Base-by-base conservation (phyloP, 345 rosid genomes). In the Lepidium africanum region DNA sequence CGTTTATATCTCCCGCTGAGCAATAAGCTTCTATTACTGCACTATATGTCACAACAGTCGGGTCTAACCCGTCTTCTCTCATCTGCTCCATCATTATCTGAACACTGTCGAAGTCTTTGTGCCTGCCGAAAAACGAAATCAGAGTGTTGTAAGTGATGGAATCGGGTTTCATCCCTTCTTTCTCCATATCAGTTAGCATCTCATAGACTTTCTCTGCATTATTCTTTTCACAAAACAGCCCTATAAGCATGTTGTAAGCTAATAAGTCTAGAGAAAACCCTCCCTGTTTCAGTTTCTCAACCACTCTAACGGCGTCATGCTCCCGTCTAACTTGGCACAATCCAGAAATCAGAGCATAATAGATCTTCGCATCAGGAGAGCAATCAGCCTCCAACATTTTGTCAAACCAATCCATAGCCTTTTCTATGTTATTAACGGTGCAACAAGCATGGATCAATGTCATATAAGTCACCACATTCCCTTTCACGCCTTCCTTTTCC, bases 241-340 rank as follows among this genome's bases (percentile, higher is more conserved):
- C 68, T 54, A 89, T 70, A 71, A 91, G 72, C 66, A 63, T 70
- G 77, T 89, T 91, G 81, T 84, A 94, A 78, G 95, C 85, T 54
- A 75, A 25, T 21, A 72, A 9, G 40, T 94, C 95, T 33, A 85
- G 95, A 52, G 35, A 42, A 43, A 86, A 80, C 16, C 96, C 91
- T 10, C 78, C 79, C 45, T 81, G 80, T 79, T 83, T 87, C 76
- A 85, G 45, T 53, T 81, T 81, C 43, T 70, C 74, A 4, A 79
- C 61, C 66, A 83, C 69, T 50, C 43, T 15, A 35, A 64, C 17
- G 9, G 88, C 91, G 49, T 86, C 93, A 11, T 74, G 70, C 82
- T 86, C 80, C 67, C 82, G 73, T 64, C 97, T 83, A 25, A 85
- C 93, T 51, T 52, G 83, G 73, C 82, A 78, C 70, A 89, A 79